Evolutionary conservation across 208 protist genomes (phyloP).

Genomic region (Leishmania amazonensis): DNA sequence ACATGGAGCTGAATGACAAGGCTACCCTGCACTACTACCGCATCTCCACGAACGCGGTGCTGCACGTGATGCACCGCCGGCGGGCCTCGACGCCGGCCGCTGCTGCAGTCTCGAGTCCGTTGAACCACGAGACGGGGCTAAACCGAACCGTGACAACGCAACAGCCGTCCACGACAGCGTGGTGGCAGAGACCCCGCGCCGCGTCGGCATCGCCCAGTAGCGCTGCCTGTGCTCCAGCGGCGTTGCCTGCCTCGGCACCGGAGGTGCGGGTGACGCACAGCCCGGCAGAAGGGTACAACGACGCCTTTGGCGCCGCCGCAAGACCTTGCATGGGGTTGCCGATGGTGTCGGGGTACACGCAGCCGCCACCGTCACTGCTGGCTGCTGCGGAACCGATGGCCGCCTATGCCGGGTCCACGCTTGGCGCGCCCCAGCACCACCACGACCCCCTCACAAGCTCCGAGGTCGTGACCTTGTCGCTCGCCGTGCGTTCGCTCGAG

Average conservation of each 20-base stretch:
- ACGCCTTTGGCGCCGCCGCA: conserved; percentile 4
- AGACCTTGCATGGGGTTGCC: neutral
- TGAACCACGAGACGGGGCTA: neutral
- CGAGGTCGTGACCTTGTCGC: conserved; percentile 13
- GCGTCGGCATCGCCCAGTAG: neutral
- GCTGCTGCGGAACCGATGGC: neutral
- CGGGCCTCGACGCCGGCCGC: conserved; percentile 13
- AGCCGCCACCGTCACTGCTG: conserved; percentile 10
- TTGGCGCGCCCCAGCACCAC: neutral
- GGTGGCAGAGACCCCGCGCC: conserved; percentile 19
- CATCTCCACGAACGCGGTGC: conserved; percentile 73
- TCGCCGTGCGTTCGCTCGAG: conserved; percentile 18
- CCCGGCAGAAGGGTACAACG: conserved; percentile 8
- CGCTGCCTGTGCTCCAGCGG: neutral
- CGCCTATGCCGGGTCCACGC: neutral
- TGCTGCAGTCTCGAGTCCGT: neutral
- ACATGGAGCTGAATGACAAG: conserved; percentile 87
- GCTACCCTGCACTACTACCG: conserved; percentile 85
- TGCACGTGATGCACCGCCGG: conserved; percentile 43
- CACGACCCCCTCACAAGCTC: conserved; percentile 19
- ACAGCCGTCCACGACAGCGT: conserved; percentile 10
- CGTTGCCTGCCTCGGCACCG: neutral
- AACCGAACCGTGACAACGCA: neutral
- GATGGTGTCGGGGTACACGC: conserved; percentile 1
- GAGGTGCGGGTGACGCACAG: neutral